Evolutionary conservation across 768 basidiomycete species (phyloP).

Genomic region (Mycena indigotica): DNA sequence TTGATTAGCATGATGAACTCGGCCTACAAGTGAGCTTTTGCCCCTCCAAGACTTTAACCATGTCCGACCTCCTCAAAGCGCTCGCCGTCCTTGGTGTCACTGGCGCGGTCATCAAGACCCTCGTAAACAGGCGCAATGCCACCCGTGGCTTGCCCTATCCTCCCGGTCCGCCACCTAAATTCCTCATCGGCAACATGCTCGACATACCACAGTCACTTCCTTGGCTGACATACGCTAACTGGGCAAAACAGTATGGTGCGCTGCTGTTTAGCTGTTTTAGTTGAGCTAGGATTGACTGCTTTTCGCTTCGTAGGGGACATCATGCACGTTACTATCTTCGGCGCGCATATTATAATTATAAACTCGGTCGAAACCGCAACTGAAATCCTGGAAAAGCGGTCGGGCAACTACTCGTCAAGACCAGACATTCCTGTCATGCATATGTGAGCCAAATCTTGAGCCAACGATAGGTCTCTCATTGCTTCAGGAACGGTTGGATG

Average conservation of each 20-base stretch:
- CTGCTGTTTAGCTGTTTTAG: not conserved
- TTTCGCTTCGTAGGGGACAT: constrained; percentile 32
- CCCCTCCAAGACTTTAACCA: not conserved
- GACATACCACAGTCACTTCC: constrained; percentile 25
- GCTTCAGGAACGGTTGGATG: constrained; percentile 24
- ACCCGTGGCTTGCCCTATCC: constrained; percentile 25
- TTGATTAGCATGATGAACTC: not conserved
- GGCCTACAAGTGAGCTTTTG: not conserved
- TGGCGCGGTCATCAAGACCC: constrained; percentile 11
- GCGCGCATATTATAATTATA: constrained; percentile 40
- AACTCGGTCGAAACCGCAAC: constrained; percentile 34
- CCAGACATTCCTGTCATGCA: constrained; percentile 29
- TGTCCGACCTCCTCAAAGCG: constrained; percentile 15
- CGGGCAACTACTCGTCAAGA: constrained; percentile 43
- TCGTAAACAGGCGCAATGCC: constrained; percentile 7
- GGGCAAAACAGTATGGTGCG: constrained; percentile 21
- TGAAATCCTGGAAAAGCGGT: constrained; percentile 45
- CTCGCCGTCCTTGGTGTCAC: constrained; percentile 7
- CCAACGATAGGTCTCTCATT: too few species aligned
- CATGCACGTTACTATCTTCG: constrained; percentile 35
- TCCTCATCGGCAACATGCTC: constrained; percentile 29
- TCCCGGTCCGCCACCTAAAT: constrained; percentile 28
- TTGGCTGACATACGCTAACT: constrained; percentile 26
- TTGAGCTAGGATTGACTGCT: not conserved
- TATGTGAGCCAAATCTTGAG: constrained; percentile 10